Percentiles rank a stretch among this genome's conserved stretches.
phyloP scores from a whole-genome alignment of 495 filamentous ascomycete species.

The Penicillium robsamsonii region DNA sequence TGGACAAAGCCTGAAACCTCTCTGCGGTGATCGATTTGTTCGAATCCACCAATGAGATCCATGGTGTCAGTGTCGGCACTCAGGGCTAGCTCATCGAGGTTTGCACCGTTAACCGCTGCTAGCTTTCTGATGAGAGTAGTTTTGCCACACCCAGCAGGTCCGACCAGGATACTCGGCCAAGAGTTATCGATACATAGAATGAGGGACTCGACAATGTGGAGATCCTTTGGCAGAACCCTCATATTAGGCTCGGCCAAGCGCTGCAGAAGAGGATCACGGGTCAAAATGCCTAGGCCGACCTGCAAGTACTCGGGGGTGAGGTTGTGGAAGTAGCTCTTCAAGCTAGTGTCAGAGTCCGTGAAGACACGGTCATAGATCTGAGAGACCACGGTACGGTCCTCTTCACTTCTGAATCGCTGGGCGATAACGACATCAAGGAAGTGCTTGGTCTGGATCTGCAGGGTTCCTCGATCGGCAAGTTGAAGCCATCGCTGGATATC shows the following conservation, averaged over 20 bases:
- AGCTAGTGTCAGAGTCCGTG: conserved; percentile 30
- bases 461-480: conserved; percentile 54
- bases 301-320: conserved; percentile 69
- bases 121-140: conserved; percentile 72
- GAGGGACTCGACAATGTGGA: conserved; percentile 75
- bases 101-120: conserved; percentile 71
- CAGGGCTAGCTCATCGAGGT: conserved; percentile 73
- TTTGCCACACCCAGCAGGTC: conserved; percentile 83
- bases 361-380: conserved; percentile 61
- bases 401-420: conserved; percentile 77
- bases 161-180: conserved; percentile 86
- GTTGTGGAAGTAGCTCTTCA: conserved; percentile 58
- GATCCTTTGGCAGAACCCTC: conserved; percentile 54
- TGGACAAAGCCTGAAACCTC: conserved; percentile 54
- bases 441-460: conserved; percentile 56
- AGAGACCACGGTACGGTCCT: conserved; percentile 62
- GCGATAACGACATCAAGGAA: conserved; percentile 80
- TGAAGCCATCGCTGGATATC: conserved; percentile 89
- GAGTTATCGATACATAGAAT: conserved; percentile 82
- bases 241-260: conserved; percentile 53
- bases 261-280: conserved; percentile 57
- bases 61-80: conserved; percentile 94
- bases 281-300: conserved; percentile 72
- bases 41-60: conserved; percentile 95
- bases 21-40: conserved; percentile 81